Base-by-base conservation (phyloP, 2,329 filamentous ascomycete species). In the Dothideomycetes sp. region DNA sequence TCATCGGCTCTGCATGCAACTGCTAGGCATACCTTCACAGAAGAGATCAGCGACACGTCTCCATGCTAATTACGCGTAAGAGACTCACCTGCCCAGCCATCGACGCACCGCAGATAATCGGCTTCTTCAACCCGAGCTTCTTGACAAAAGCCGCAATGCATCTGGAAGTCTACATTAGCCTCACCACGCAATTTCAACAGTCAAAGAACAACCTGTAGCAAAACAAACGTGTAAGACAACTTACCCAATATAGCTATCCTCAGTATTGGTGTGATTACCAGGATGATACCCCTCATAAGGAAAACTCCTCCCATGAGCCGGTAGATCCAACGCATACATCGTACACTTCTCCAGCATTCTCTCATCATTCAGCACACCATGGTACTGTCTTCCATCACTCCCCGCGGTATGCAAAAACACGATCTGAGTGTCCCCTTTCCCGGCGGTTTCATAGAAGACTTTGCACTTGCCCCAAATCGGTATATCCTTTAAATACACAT, bases 301-400 rank as follows among this genome's bases (percentile, higher is more conserved):
- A 41, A 70, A 71, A 33, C 60, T 65, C 5, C 66, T 51, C 1
- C 68, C 68, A 44, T 71, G 69, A 3, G 63, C 66, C 1, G 68
- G 69, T 8, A 71, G 54, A 47, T 71, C 68, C 34, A 71, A 68
- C 1, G 64, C 64, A 33, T 62, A 64, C 22, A 27, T 27, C 7
- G 22, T 27, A 12, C 67, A 71, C 38, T 56, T 64, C 50, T 66
- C 60, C 15, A 61, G 56, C 64, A 69, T 68, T 10, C 56, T 53
- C 19, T 53, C 41, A 40, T 70, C 59, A 40, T 70, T 71, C 65
- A 72, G 64, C 2, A 72, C 67, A 15, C 68, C 66, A 38, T 72
- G 68, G 38, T 70, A 71, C 47, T 71, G 66, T 19, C 64, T 48
- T 27, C 57, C 55, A 40, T 68, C 65, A 31, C 58, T 58, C 3